Percentiles rank a stretch among this genome's conserved stretches.
Conservation (phyloP, 345 rosid genomes). For the Turritis glabra region DNA sequence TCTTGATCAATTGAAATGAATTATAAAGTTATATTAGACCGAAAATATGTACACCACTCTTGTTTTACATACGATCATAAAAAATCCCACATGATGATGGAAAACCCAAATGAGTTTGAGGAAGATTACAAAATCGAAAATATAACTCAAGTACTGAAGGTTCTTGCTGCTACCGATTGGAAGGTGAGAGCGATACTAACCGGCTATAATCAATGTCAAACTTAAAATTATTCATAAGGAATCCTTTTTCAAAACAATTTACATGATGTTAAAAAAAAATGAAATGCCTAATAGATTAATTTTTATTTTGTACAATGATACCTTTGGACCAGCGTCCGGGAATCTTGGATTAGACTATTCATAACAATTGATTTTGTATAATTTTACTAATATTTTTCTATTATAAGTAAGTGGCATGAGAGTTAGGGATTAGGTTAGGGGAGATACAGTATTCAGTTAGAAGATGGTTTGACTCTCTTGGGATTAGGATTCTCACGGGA, state of each 20-base stretch:
- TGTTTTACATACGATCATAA: neutral
- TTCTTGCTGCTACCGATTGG: no score
- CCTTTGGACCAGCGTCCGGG: slow-evolving; percentile 34
- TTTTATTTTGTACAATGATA: slow-evolving; percentile 2
- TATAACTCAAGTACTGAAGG: no score
- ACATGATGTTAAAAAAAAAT: neutral
- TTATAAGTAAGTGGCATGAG: slow-evolving; percentile 21
- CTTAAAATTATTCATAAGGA: neutral
- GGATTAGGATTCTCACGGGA: slow-evolving; percentile 21
- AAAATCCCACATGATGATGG: neutral
- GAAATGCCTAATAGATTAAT: neutral
- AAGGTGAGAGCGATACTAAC: slow-evolving; percentile 6
- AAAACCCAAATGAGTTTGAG: neutral
- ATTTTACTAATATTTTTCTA: neutral
- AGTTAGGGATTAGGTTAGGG: slow-evolving; percentile 26
- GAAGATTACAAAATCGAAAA: neutral
- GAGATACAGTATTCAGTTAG: neutral
- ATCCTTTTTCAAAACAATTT: neutral
- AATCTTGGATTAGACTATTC: slow-evolving; percentile 30
- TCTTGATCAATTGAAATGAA: neutral
- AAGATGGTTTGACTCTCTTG: slow-evolving; percentile 36
- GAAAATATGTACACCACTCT: neutral
- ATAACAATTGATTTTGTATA: neutral
- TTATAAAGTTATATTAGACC: neutral
- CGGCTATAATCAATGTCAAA: neutral